phyloP scores from a whole-genome alignment of 1,284 basidiomycete genomes.

The Sporisorium graminicola region DNA sequence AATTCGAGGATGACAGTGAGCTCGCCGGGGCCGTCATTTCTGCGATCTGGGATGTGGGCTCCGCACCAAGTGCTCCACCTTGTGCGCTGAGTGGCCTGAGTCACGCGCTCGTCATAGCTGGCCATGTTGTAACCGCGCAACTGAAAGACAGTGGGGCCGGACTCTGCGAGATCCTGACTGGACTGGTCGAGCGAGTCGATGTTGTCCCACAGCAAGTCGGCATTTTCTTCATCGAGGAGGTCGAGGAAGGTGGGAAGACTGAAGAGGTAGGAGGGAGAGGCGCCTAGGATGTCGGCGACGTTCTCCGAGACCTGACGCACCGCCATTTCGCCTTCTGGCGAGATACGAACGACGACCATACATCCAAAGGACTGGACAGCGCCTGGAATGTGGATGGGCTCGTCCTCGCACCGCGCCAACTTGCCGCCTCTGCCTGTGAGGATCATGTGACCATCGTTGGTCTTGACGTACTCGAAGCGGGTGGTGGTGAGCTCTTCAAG shows the following conservation, averaged over 20 bases:
- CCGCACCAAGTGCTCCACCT: constrained; percentile 89
- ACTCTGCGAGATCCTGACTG: constrained; percentile 71
- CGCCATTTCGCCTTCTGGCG: constrained; percentile 75
- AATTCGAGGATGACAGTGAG: constrained; percentile 77
- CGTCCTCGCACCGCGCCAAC: constrained; percentile 82
- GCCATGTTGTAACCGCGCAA: constrained; percentile 76
- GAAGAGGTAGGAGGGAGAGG: constrained; percentile 83
- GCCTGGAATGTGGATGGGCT: constrained; percentile 88
- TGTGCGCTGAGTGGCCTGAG: constrained; percentile 70
- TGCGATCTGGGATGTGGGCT: constrained; percentile 73
- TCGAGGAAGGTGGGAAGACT: constrained; percentile 82
- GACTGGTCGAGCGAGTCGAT: constrained; percentile 78
- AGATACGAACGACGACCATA: constrained; percentile 80
- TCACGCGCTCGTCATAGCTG: constrained; percentile 71
- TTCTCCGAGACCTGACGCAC: constrained; percentile 88
- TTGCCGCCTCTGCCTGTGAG: constrained; percentile 79
- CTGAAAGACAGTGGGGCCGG: constrained; percentile 74
- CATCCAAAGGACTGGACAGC: constrained; percentile 89
- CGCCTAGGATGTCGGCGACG: constrained; percentile 78
- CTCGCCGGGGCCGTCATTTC: constrained; percentile 36
- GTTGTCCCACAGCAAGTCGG: constrained; percentile 81
- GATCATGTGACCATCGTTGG: constrained; percentile 81
- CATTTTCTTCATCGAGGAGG: constrained; percentile 79
- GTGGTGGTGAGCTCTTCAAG: constrained; percentile 57
- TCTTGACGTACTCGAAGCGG: constrained; percentile 78